These are phyloP conservation scores for Polytolypa hystricis DNA, from an alignment of 2,329 filamentous ascomycete genomes.

Conservation along the genomic window DNA sequence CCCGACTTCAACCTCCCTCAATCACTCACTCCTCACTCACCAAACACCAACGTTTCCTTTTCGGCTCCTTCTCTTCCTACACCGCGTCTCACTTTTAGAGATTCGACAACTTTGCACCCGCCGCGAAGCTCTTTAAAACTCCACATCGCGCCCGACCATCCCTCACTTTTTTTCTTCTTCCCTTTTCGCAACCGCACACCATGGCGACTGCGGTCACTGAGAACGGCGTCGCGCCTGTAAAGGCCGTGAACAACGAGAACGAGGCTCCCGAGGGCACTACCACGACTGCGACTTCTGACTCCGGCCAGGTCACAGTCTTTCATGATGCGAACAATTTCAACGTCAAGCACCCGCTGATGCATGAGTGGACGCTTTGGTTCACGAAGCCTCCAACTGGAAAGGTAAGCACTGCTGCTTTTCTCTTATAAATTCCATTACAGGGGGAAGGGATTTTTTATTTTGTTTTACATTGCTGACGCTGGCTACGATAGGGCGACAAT, in stretches of 20 bases:
- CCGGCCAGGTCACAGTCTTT: conserved; percentile 75
- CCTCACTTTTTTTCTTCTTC: conserved; percentile 3
- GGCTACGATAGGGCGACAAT: conserved; percentile 65
- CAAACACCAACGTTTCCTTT: background rate
- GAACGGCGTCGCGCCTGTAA: conserved; percentile 25
- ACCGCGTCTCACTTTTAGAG: too few relatives aligned
- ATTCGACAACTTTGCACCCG: background rate
- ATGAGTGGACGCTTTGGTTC: conserved; percentile 99
- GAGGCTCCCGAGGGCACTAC: conserved; percentile 41
- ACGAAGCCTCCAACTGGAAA: conserved; percentile 95
- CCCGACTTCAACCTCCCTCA: too few relatives aligned
- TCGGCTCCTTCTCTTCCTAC: too few relatives aligned
- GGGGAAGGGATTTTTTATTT: background rate
- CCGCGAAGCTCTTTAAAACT: too few relatives aligned
- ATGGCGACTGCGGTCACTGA: conserved; percentile 28
- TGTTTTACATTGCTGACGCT: conserved; percentile 8
- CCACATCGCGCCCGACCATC: background rate
- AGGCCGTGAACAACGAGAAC: conserved; percentile 41
- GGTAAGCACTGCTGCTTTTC: conserved; percentile 41
- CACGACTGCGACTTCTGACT: conserved; percentile 31
- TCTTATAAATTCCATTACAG: background rate
- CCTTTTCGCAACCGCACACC: conserved; percentile 10
- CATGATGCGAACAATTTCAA: conserved; percentile 99
- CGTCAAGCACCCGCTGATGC: conserved; percentile 95
- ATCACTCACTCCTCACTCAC: background rate